phyloP scores from a whole-genome alignment of 1,284 basidiomycete genomes.

The Fomes fomentarius region DNA sequence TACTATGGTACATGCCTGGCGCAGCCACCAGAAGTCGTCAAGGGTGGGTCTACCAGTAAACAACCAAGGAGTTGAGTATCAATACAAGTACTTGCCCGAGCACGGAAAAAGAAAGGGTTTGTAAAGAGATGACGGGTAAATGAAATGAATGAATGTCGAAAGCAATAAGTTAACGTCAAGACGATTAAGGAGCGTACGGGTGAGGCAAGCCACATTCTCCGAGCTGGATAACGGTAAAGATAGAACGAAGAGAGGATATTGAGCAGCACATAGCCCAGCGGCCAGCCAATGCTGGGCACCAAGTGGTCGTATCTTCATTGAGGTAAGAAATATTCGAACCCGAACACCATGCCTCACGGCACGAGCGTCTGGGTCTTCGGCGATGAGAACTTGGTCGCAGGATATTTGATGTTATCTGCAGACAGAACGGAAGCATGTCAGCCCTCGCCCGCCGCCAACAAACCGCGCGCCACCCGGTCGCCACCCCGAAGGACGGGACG shows the following conservation, averaged over 20 bases:
- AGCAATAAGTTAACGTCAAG: constrained; percentile 22
- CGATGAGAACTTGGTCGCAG: constrained; percentile 4
- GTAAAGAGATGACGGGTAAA: not conserved
- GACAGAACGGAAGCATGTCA: constrained; percentile 2
- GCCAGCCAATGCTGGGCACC: not conserved
- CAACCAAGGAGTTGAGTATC: not conserved
- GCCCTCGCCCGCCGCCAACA: constrained; percentile 11
- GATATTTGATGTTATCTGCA: constrained; percentile 61
- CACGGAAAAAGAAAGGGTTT: not conserved
- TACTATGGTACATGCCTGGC: constrained; percentile 6
- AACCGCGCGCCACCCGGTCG: too few species aligned
- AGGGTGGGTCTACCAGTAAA: not conserved
- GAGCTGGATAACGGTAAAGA: not conserved
- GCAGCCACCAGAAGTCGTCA: not conserved
- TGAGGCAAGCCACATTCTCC: not conserved
- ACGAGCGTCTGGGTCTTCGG: not conserved
- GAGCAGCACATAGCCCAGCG: not conserved
- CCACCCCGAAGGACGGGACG: too few species aligned
- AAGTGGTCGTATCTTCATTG: not conserved
- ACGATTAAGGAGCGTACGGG: not conserved
- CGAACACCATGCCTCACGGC: not conserved
- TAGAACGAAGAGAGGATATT: not conserved
- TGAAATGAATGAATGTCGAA: constrained; percentile 7
- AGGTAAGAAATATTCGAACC: too few species aligned
- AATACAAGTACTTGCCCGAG: constrained; percentile 1